Evolutionary conservation across 257 asterid species (phyloP), one percentile per base, ranked within the genome.

Genomic region (Solanum gracilifrons): DNA sequence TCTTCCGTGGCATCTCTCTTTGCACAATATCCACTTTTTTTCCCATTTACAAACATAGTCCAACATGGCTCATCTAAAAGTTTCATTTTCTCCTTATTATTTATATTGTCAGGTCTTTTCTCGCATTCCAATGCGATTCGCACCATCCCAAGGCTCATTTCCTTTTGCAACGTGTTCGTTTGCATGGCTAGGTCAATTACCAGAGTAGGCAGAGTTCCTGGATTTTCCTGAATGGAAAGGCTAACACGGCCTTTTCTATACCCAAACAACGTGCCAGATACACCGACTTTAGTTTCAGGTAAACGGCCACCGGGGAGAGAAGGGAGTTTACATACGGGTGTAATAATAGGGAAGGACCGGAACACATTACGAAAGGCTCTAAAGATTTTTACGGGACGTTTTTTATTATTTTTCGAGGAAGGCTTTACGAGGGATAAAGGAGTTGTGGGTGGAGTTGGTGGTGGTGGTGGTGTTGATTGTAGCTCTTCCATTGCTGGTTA

Each of bases 1-100:
- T 95, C 99, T 84, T 94, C 98, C 2, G 79, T 88, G 2, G 95
- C 94, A 39, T 93, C 96, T 86, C 98, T 87, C 69, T 85, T 93
- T 6, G 92, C 85, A 3, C 95, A 96, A 46, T 94, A 95, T 1
- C 98, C 98, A 9, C 77, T 87, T 86, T 96, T 96, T 85, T 94
- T 95, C 85, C 99, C 98, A 43, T 96, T 96, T 64, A 96, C 94
- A 62, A 85, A 96, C 96, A 95, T 92, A 18, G 98, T 91, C 98
- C 98, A 96, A 39, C 93, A 29, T 8, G 98, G 95, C 93, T 96
- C 99, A 1, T 94, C 97, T 3, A 92, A 29, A 10, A 92, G 92
- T 39, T 89, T 86, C 3, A 83, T 89, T 86, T 88, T 92, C 73
- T 91, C 93, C 13, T 80, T 88, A 2, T 87, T 91, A 1, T 46